Base-by-base conservation (phyloP, 768 basidiomycete genomes). In the Phaeotremella skinneri region DNA sequence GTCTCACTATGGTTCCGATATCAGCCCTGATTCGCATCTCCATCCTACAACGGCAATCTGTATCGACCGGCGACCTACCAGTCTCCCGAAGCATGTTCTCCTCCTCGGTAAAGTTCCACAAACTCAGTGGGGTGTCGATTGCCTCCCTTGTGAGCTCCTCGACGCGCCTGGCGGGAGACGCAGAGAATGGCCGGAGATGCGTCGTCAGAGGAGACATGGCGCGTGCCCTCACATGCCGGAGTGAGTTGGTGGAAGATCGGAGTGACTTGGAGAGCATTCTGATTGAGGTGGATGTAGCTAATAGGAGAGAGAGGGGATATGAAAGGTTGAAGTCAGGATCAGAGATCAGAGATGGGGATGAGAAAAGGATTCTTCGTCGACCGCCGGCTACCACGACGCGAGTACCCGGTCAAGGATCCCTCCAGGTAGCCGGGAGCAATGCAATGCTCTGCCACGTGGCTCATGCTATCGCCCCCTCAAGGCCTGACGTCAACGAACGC, bases 51-150 rank as follows among this genome's bases (percentile, higher is more conserved):
- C 54, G 43, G 30, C 21, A 9, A 51, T 26, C 31, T 25, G 6
- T 47, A 2, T 13, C 16, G 29, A 52, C 16, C 20, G 21, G 23
- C 4, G 6, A 78, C 83, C 43, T 66, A 93, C 92, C 91, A 2
- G 89, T 83, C 59, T 99, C 96, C 27, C 91, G 83, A 13, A 98
- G 82, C 87, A 97, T 90, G 58, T 87, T 79, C 78, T 99, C 96
- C 72, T 99, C 96, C 29, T 97, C 92, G 3, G 91, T 91, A 68
- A 91, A 93, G 2, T 82, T 83, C 70, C 87, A 86, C 25, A 98
- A 57, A 32, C 64, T 67, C 4, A 72, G 56, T 1, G 72, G 73
- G 4, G 73, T 72, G n/a, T 70, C 68, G 57, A 74, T 68, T 20
- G 66, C 65, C 37, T 58, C 58, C n/a, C 72, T 61, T 30, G 66